Percentiles rank a stretch among this genome's conserved stretches.
These are phyloP conservation scores for Thelonectria olida DNA, from an alignment of 2,329 filamentous ascomycete genomes.

Conservation along the genomic window DNA sequence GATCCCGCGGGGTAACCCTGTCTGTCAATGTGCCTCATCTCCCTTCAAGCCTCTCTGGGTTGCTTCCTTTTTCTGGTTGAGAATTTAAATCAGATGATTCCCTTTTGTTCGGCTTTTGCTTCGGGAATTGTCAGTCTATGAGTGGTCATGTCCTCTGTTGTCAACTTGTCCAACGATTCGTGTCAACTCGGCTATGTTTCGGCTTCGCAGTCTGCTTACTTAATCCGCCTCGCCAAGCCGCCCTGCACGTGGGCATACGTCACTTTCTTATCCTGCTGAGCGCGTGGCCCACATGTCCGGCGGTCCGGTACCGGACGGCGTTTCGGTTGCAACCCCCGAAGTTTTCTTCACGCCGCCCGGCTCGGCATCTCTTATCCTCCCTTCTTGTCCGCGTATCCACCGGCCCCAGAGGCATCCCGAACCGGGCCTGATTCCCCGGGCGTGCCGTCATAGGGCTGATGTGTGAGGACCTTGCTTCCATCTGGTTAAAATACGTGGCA, in stretches of 20 bases:
- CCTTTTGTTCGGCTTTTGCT: neutral
- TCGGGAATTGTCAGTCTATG: no score
- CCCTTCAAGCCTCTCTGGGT: neutral
- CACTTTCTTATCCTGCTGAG: neutral
- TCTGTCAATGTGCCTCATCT: no score
- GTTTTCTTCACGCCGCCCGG: neutral
- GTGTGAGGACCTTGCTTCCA: neutral
- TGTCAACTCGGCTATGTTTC: neutral
- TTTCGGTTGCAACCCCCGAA: constrained; percentile 1
- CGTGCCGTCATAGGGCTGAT: neutral
- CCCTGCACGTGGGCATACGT: neutral
- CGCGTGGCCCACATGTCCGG: neutral
- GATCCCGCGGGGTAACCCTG: constrained; percentile 33
- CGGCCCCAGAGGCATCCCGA: neutral
- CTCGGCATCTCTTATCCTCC: neutral
- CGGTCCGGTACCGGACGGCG: neutral
- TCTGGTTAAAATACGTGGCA: no score
- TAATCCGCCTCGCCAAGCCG: neutral
- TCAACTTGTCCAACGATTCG: neutral
- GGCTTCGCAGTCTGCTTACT: neutral
- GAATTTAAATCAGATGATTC: neutral
- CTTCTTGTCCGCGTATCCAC: neutral
- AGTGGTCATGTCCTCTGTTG: no score
- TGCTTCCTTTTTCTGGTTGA: constrained; percentile 4
- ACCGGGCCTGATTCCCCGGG: neutral